Conservation (phyloP, 1,284 basidiomycete species). For the Ceratobasidium sp. region DNA sequence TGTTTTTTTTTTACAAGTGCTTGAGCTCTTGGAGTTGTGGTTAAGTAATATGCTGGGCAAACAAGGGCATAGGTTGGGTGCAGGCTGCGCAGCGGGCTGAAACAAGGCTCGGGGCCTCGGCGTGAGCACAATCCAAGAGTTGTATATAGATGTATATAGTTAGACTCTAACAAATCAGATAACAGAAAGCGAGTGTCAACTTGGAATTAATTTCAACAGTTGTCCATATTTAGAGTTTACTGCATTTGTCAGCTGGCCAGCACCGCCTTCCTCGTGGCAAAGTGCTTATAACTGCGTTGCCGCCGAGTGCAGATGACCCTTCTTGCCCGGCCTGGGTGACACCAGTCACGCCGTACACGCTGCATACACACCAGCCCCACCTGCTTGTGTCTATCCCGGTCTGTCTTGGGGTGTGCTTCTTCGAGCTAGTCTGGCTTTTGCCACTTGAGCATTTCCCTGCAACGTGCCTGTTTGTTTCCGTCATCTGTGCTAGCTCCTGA, state of each 20-base stretch:
- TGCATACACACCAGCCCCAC: not conserved
- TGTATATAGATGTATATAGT: too few species aligned
- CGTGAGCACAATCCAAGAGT: too few species aligned
- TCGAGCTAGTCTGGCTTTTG: conserved; percentile 16
- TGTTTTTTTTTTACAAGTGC: too few species aligned
- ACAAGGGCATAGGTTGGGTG: too few species aligned
- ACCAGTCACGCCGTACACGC: not conserved
- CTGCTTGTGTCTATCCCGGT: not conserved
- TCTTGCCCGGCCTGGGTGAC: conserved; percentile 1
- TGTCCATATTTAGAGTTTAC: too few species aligned
- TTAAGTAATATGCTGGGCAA: too few species aligned
- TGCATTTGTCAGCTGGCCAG: not conserved
- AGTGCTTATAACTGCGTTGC: conserved; percentile 22
- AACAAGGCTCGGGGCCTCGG: too few species aligned
- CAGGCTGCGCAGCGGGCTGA: too few species aligned
- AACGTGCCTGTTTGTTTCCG: not conserved
- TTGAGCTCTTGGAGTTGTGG: too few species aligned
- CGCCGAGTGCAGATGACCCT: conserved; percentile 1
- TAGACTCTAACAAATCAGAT: too few species aligned
- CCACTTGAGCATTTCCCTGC: conserved; percentile 3
- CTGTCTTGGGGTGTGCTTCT: not conserved
- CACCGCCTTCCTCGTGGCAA: conserved; percentile 27
- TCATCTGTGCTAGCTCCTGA: not conserved
- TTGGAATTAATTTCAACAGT: too few species aligned
- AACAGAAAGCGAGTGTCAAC: too few species aligned